Base-by-base conservation (phyloP, 2,329 filamentous ascomycete genomes). In the Berkeleyomyces rouxiae region DNA sequence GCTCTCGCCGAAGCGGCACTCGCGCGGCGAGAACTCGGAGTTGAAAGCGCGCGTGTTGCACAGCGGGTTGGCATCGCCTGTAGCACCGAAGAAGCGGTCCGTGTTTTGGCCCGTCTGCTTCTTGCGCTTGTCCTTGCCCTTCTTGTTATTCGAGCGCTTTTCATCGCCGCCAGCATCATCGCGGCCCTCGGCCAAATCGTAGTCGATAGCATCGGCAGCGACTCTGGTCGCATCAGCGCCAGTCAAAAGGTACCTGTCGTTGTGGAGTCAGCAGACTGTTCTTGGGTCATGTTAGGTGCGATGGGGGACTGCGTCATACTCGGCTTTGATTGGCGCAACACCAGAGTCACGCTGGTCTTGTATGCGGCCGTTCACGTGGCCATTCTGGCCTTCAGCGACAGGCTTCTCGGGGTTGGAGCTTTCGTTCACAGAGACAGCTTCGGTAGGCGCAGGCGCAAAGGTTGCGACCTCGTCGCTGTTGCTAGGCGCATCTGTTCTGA, bases 1-100 rank as follows among this genome's bases (percentile, higher is more conserved):
- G 66, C 82, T 83, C 40, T 89, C 85, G 36, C 88, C 91, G 68
- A 85, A 95, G 58, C 77, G 80, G 73, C 93, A 97, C 36, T 83
- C 76, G 66, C 79, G 77, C 0, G 90, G 88, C 2, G 89, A 91
- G 72, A 96, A 95, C 71, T 97, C 92, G 44, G 87, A 78, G 66
- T 77, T 80, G 69, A 83, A 80, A 16, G 82, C 82, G 65, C 88
- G 80, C 61, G 85, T 90, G 68, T 84, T 82, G 74, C 92, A 97
- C 7, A 97, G 80, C 47, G 82, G 82, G 62, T 91, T 79, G 39
- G 82, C 81, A 70, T 97, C 92, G 65, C 83, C 81, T 49, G 89
- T 93, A 66, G 79, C 83, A 59, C 90, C 90, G 71, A 93, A 96
- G 51, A 81, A 82, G 63, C 92, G 86, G 67, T 83, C 83, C 67